These are phyloP conservation scores for Hymenoscyphus linearis DNA, from an alignment of 2,329 filamentous ascomycete species.

Conservation along the genomic window DNA sequence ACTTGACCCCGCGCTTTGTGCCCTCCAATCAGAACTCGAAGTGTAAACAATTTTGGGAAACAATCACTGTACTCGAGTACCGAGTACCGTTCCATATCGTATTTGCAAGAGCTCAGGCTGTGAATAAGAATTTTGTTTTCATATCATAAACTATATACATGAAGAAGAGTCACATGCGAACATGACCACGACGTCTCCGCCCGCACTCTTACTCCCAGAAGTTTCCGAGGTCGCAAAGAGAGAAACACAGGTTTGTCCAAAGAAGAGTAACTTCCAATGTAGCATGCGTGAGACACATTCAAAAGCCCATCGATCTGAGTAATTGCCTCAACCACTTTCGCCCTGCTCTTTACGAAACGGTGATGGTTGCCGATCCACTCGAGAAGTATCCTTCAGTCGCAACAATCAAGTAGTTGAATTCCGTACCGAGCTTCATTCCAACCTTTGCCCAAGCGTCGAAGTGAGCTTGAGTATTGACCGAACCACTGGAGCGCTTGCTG, in stretches of 20 bases:
- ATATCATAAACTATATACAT: neutral
- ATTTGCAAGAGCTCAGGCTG: neutral
- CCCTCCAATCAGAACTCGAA: too few relatives aligned
- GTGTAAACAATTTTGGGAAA: too few relatives aligned
- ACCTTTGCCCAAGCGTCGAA: conserved; percentile 46
- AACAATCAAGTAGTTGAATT: conserved; percentile 46
- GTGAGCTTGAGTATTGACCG: conserved; percentile 44
- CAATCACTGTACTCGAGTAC: too few relatives aligned
- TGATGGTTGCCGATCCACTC: conserved; percentile 8
- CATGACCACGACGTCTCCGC: neutral
- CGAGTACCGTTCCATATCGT: neutral
- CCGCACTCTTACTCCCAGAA: neutral
- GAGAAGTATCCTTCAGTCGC: conserved; percentile 14
- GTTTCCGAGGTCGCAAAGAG: neutral
- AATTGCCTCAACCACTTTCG: neutral
- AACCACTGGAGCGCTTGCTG: conserved; percentile 44
- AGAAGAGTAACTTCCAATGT: neutral
- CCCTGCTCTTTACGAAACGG: conserved; percentile 1
- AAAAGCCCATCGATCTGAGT: neutral
- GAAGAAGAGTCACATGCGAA: neutral
- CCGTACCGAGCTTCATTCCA: conserved; percentile 42
- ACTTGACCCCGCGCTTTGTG: neutral
- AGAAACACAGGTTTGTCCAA: neutral
- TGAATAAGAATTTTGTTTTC: neutral
- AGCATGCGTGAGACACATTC: neutral